A percentile compares a stretch with the other conserved stretches of the same genome.
Evolutionary conservation across 2,329 filamentous ascomycete genomes (phyloP).

Genomic region (Aspergillus hiratsukae): DNA sequence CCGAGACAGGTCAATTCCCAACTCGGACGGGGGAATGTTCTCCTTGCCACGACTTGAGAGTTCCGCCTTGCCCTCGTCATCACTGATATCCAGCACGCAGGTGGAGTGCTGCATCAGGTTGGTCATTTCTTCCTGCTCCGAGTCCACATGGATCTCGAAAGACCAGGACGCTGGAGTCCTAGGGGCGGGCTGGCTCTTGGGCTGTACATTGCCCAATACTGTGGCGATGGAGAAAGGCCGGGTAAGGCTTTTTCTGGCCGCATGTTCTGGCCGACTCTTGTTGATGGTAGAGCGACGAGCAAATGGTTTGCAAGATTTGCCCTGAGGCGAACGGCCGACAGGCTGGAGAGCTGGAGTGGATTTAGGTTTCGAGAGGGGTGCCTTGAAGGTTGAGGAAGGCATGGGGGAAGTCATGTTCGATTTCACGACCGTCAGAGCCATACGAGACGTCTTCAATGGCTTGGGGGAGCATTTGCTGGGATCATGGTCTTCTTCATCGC

Average conservation of each 20-base stretch:
- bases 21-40: slow-evolving; percentile 70
- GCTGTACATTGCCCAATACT: slow-evolving; percentile 59
- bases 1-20: slow-evolving; percentile 58
- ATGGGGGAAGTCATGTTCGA: slow-evolving; percentile 17
- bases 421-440: slow-evolving; percentile 26
- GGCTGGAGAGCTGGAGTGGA: slow-evolving; percentile 61
- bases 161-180: slow-evolving; percentile 59
- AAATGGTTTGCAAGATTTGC: slow-evolving; percentile 65
- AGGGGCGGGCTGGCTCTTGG: slow-evolving; percentile 41
- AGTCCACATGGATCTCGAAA: slow-evolving; percentile 94
- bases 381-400: slow-evolving; percentile 22
- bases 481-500: slow-evolving; percentile 28
- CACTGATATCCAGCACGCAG: slow-evolving; percentile 79
- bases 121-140: slow-evolving; percentile 81
- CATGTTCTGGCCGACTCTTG: slow-evolving; percentile 65
- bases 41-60: slow-evolving; percentile 70
- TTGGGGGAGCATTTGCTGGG: slow-evolving; percentile 38
- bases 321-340: slow-evolving; percentile 73
- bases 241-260: slow-evolving; percentile 43
- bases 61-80: slow-evolving; percentile 65
- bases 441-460: slow-evolving; percentile 47
- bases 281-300: slow-evolving; percentile 63
- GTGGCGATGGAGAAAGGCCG: slow-evolving; percentile 79
- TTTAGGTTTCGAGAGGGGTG: slow-evolving; percentile 35
- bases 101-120: slow-evolving; percentile 91